Evolutionary conservation across 192 early-diverging fungal species (phyloP).

Genomic region (Gonapodya sp.): DNA sequence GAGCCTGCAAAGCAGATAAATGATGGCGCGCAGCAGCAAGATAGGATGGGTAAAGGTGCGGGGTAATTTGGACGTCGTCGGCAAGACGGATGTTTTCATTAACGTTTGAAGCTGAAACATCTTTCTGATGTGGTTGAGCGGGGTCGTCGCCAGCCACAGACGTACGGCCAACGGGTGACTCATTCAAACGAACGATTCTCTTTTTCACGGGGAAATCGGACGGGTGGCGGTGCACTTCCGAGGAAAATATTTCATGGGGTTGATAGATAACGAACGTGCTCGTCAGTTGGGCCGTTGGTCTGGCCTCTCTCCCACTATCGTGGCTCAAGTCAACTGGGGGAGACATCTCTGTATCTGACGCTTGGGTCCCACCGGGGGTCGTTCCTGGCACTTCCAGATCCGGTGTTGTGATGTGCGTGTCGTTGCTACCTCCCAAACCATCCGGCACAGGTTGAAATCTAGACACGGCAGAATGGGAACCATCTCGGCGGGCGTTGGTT

Average conservation of each 20-base stretch:
- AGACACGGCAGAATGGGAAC: too few species aligned
- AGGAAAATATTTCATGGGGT: not conserved
- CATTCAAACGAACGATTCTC: not conserved
- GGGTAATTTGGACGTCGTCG: not conserved
- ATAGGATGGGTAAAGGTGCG: not conserved
- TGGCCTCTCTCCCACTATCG: too few species aligned
- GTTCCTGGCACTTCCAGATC: too few species aligned
- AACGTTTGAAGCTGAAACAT: not conserved
- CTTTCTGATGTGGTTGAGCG: too few species aligned
- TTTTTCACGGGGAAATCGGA: not conserved
- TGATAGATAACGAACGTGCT: not conserved
- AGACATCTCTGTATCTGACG: not conserved
- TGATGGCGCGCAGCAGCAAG: not conserved
- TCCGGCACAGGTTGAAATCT: too few species aligned
- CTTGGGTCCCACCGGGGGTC: not conserved
- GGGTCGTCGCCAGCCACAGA: not conserved
- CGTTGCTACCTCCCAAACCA: too few species aligned
- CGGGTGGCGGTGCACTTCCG: not conserved
- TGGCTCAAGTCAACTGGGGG: too few species aligned
- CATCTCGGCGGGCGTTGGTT: too few species aligned
- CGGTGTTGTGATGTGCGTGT: too few species aligned
- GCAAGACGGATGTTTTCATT: not conserved
- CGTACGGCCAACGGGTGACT: too few species aligned
- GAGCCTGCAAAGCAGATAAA: not conserved
- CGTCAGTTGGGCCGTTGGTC: too few species aligned